Evolutionary conservation across 148 eudicot species (phyloP), one percentile per base, ranked within the genome.

Genomic region (Polygonum maritimum): DNA sequence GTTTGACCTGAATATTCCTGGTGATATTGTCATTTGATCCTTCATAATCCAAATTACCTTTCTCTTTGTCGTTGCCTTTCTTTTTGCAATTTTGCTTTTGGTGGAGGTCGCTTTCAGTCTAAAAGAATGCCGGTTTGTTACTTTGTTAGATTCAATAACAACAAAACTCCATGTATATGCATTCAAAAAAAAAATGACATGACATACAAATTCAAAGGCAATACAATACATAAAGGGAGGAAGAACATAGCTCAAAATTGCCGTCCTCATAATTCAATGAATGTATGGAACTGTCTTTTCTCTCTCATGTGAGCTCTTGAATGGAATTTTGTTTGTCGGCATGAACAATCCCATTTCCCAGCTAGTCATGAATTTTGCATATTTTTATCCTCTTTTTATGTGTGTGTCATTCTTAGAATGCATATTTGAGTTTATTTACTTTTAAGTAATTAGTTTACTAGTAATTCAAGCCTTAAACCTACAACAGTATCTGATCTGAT

Each of bases 141-240:
- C 31, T 67, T 67, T 67, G 71, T 67, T 67, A 44, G 71, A 67
- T 67, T 67, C 71, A 7, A 67, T 67, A 67, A 67, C 36, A 67
- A 36, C 71, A 35, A 60, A 26, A 60, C 13, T 21, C 9, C 31
- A 26, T 26, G 31, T 60, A 14, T 60, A 26, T 21, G 4, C 63
- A 8, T 57, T 57, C 9, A 19, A 51, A 51, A 1, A 58, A 13
- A 58, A 58, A 22, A 21, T 22, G 10, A 35, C 35, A 35, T 7
- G 15, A 14, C 4, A 35, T 12, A 33, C 41, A 65, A 60, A 55
- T 21, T 26, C 31, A 26, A 26, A 26, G 31, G 31, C 31, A 26
- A 26, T 26, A 26, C 31, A 26, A 26, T 26, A 26, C 31, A 26
- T 26, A 26, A 55, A 55, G 6, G n/a, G 16, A 14, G 4, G 49